phyloP scores from a whole-genome alignment of 371 early-diverging fungal species.

The Mortierella sp. region DNA sequence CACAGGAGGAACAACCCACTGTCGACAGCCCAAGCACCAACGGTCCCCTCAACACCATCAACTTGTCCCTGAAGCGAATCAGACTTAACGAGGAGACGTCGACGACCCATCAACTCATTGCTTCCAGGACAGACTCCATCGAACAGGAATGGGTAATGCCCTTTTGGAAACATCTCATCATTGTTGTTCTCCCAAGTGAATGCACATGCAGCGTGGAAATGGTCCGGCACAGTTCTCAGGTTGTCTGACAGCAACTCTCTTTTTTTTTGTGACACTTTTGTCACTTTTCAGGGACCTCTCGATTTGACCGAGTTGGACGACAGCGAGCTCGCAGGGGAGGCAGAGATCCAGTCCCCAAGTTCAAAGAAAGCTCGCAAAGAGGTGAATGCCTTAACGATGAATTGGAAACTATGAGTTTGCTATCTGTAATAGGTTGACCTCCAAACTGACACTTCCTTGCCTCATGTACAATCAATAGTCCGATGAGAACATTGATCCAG shows the following conservation, averaged over 20 bases:
- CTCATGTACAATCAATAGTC: neutral
- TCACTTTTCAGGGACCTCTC: constrained; percentile 19
- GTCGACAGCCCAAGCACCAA: constrained; percentile 8
- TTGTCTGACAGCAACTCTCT: neutral
- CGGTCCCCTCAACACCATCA: constrained; percentile 39
- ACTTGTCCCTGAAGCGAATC: constrained; percentile 50
- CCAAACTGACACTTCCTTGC: neutral
- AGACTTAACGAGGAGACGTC: constrained; percentile 28
- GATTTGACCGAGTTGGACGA: constrained; percentile 39
- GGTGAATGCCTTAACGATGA: neutral
- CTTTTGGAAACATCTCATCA: neutral
- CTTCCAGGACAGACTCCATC: constrained; percentile 39
- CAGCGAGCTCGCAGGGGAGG: constrained; percentile 7
- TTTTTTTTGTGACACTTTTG: neutral
- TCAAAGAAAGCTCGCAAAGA: constrained; percentile 38
- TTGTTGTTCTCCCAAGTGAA: neutral
- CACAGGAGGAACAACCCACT: constrained; percentile 7
- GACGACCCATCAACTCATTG: neutral
- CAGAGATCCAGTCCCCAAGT: constrained; percentile 18
- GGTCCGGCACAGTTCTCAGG: neutral
- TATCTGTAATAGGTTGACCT: neutral
- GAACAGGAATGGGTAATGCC: constrained; percentile 47
- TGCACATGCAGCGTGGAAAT: neutral
- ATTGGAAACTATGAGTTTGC: neutral
- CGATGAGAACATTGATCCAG: constrained; percentile 15